Base-by-base conservation (phyloP, 768 basidiomycete genomes). In the Russula abietina region DNA sequence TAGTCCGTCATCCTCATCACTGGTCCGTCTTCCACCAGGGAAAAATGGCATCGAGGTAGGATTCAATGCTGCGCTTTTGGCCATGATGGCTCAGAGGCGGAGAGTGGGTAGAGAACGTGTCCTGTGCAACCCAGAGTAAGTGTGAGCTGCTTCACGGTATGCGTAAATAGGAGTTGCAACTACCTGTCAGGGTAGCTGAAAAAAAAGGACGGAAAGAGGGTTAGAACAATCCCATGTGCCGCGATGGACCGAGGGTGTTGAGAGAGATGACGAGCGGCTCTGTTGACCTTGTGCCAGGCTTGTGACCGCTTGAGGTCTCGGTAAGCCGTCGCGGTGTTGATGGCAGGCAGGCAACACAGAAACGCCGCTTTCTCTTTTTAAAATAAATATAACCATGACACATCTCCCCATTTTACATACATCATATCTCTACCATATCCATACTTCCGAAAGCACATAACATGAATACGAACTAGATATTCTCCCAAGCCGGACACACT, bases 11-110 rank as follows among this genome's bases (percentile, higher is more conserved):
- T 86, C 85, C 62, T 86, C 84, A 60, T 85, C 85, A 69, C 71
- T 76, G 67, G 78, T 70, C 66, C 84, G 83, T 68, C 83, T 69
- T 70, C 78, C 81, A 59, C 87, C 87, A 65, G 90, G 90, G 73
- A 90, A 90, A 81, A 92, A 92, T 55, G 90, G 90, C 72, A 85
- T 85, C 62, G 89, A 92, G 65, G 88, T 80, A 67, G 90, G 89
- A 74, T 91, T 91, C 69, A 91, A 77, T 63, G 87, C 80, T 70
- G 83, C 86, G 70, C 84, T 88, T 80, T 83, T 85, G 65, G 87
- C 85, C 86, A 90, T 88, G 57, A 59, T 61, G 57, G 59, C 60
- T 57, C 57, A 57, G 59, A 62, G 60, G 53, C 51, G 33, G 63
- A 56, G 54, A 28, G 54, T 64, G 30, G 58, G 59, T 55, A 43